Conservation (phyloP, 2,329 filamentous ascomycete species). For the Nectriaceae sp. region DNA sequence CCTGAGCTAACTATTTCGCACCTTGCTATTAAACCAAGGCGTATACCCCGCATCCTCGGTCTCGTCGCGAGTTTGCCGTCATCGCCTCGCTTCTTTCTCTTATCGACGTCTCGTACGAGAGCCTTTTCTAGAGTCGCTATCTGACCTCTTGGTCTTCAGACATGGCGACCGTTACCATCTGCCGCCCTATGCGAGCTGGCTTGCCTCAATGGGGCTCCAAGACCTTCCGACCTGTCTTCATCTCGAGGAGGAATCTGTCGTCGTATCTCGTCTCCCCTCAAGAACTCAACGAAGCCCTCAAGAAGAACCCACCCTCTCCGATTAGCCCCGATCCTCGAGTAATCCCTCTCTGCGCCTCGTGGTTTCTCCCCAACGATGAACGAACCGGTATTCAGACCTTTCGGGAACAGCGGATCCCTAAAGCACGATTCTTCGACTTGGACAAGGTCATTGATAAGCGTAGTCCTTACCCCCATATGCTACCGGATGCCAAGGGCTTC, state of each 20-base stretch:
- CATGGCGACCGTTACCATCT: conserved; percentile 47
- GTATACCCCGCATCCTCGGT: background rate
- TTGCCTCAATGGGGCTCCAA: conserved; percentile 40
- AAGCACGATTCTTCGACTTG: conserved; percentile 93
- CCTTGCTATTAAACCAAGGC: background rate
- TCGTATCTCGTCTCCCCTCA: conserved; percentile 86
- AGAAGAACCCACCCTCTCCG: conserved; percentile 76
- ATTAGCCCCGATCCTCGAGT: conserved; percentile 82
- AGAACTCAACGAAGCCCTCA: conserved; percentile 79
- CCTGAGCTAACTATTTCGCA: conserved; percentile 17
- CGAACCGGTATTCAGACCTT: conserved; percentile 82
- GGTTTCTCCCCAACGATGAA: conserved; percentile 94
- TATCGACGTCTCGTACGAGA: conserved; percentile 25
- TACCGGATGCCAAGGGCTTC: conserved; percentile 79
- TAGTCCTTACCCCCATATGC: conserved; percentile 95
- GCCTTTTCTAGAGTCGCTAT: background rate
- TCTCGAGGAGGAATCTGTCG: conserved; percentile 53
- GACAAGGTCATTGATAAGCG: conserved; percentile 87
- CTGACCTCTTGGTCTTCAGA: conserved; percentile 6
- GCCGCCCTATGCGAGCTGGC: conserved; percentile 44
- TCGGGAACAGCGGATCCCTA: conserved; percentile 79
- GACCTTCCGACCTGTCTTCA: conserved; percentile 32
- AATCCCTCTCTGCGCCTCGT: conserved; percentile 87
- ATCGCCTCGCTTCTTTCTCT: conserved; percentile 12
- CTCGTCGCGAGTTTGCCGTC: background rate